These are phyloP conservation scores for Sequoiadendron giganteum DNA, from an alignment of 75 land plant genomes.

Conservation along the genomic window DNA sequence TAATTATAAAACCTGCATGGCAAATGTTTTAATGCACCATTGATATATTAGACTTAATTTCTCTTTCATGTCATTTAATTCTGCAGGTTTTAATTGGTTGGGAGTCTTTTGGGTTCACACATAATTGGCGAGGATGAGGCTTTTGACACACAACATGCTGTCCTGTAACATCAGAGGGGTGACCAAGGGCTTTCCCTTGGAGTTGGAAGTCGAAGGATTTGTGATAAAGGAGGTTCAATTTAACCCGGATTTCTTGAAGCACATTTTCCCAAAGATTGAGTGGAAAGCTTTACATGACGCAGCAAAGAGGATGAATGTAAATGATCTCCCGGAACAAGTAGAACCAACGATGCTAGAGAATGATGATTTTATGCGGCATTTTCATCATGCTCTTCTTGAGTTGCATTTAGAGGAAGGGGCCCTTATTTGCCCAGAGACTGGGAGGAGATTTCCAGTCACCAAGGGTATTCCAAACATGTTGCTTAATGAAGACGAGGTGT, in stretches of 20 bases:
- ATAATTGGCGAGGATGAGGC: slow-evolving; percentile 48
- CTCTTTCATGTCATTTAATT: too few relatives aligned
- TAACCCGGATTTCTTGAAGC: slow-evolving; percentile 62
- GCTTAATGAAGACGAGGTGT: slow-evolving; percentile 89
- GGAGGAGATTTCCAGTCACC: slow-evolving; percentile 66
- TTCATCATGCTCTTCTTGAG: slow-evolving; percentile 89
- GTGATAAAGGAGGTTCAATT: slow-evolving; percentile 62
- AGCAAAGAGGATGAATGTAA: slow-evolving; percentile 48
- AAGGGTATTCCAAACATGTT: slow-evolving; percentile 93
- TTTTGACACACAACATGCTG: slow-evolving; percentile 91
- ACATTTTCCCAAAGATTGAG: slow-evolving; percentile 67
- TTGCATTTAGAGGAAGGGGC: slow-evolving; percentile 84
- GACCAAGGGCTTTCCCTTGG: slow-evolving; percentile 71
- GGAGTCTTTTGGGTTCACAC: not conserved
- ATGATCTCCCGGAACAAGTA: slow-evolving; percentile 69
- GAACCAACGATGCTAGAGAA: slow-evolving; percentile 60
- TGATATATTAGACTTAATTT: too few relatives aligned
- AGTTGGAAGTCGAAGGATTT: slow-evolving; percentile 49
- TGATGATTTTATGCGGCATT: slow-evolving; percentile 61
- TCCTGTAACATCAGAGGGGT: slow-evolving; percentile 88
- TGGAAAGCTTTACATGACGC: slow-evolving; percentile 77
- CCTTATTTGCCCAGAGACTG: slow-evolving; percentile 79
- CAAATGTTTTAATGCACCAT: too few relatives aligned
- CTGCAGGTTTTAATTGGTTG: not conserved
- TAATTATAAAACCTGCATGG: not conserved